phyloP scores from a whole-genome alignment of 1,139 yeast species.

The Geotrichum reessii region DNA sequence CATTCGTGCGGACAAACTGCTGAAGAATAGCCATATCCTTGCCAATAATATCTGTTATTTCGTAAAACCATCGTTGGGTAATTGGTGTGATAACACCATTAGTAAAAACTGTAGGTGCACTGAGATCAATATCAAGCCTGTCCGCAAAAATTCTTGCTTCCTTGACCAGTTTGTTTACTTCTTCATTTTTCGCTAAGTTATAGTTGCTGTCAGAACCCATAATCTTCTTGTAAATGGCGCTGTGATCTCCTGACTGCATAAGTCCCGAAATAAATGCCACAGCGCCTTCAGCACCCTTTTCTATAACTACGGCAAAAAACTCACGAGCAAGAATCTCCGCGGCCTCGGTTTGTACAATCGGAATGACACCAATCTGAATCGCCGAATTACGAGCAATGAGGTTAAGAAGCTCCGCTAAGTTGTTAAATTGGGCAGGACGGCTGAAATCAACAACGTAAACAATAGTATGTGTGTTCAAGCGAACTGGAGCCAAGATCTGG shows the following conservation, averaged over 20 bases:
- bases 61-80: conserved; percentile 41
- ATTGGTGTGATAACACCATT: conserved; percentile 61
- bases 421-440: conserved; percentile 26
- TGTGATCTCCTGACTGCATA: conserved; percentile 22
- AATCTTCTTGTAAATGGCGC: conserved; percentile 20
- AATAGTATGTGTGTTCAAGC: conserved; percentile 70
- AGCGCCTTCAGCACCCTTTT: conserved; percentile 26
- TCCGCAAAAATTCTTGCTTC: conserved; percentile 33
- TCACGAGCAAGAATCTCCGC: conserved; percentile 32
- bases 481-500: conserved; percentile 64
- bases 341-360: conserved; percentile 40
- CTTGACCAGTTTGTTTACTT: conserved; percentile 24
- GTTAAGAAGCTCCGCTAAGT: conserved; percentile 7
- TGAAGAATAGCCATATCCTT: conserved; percentile 31
- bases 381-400: conserved; percentile 52
- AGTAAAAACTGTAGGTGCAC: conserved; percentile 51
- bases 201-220: conserved; percentile 19
- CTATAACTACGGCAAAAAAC: conserved; percentile 37
- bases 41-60: conserved; percentile 33
- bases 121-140: conserved; percentile 37
- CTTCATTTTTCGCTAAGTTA: conserved; percentile 7
- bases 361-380: conserved; percentile 75
- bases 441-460: conserved; percentile 67
- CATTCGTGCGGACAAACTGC: conserved; percentile 22
- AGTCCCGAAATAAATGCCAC: conserved; percentile 29